Evolutionary conservation across 2,329 filamentous ascomycete genomes (phyloP).

Genomic region (Talaromyces sp.): DNA sequence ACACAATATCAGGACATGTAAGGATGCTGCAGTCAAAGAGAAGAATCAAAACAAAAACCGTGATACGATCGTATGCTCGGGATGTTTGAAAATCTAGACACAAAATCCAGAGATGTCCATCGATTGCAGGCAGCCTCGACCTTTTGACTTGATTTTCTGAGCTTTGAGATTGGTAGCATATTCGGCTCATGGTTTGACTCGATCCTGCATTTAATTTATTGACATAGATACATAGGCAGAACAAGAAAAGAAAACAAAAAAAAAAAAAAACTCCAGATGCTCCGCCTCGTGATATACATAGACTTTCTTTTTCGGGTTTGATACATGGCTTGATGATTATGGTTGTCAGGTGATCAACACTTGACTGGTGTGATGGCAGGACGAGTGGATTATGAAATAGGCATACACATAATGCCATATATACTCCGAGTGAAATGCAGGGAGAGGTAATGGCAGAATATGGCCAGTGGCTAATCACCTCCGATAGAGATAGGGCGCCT

Average conservation of each 20-base stretch:
- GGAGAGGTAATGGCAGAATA: not conserved
- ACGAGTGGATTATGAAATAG: not conserved
- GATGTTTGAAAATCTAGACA: too few species aligned
- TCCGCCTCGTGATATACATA: not conserved
- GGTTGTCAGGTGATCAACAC: not conserved
- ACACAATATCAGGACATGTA: too few species aligned
- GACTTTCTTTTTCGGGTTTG: not conserved
- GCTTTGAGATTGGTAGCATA: not conserved
- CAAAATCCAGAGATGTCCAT: not conserved
- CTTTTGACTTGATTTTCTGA: not conserved
- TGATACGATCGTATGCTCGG: too few species aligned
- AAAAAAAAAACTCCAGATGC: not conserved
- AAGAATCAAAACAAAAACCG: too few species aligned
- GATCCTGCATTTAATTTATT: not conserved
- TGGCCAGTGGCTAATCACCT: conserved; percentile 26
- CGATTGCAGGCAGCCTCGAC: not conserved
- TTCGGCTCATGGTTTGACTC: not conserved
- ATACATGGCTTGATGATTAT: not conserved
- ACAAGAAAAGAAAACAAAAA: not conserved
- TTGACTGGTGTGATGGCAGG: not conserved
- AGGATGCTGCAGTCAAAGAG: too few species aligned
- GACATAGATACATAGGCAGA: not conserved
- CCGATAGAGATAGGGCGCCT: conserved; percentile 41
- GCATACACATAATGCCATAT: not conserved
- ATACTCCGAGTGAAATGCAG: not conserved